A percentile compares a stretch with the other conserved stretches of the same genome.
These are phyloP conservation scores for Chenopodium formosanum DNA, from an alignment of 148 eudicot species.

Conservation along the genomic window DNA sequence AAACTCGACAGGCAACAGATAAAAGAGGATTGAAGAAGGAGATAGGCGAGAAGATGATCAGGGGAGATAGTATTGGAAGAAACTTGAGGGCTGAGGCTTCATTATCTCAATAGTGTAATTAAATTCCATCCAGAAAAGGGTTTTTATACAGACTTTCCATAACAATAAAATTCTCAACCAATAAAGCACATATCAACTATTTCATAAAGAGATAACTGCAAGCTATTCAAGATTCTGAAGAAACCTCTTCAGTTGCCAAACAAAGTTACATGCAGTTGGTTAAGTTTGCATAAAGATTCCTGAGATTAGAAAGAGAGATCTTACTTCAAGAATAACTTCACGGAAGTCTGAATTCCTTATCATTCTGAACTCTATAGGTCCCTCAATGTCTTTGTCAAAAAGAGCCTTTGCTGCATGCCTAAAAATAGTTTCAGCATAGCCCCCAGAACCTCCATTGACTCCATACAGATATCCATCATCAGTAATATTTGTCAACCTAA, in stretches of 20 bases:
- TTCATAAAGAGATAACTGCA: neutral
- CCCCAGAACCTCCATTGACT: slow-evolving; percentile 89
- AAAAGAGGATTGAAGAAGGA: neutral
- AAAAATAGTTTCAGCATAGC: slow-evolving; percentile 83
- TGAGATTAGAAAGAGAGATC: slow-evolving; percentile 27
- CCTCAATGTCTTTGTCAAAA: slow-evolving; percentile 63
- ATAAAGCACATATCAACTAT: neutral
- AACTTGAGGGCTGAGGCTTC: neutral
- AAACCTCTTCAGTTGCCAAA: neutral
- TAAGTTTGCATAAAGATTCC: neutral
- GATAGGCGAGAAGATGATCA: neutral
- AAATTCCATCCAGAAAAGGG: neutral
- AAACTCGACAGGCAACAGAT: neutral
- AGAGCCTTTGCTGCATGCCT: slow-evolving; percentile 74
- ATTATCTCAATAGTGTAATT: neutral
- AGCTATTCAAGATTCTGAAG: neutral
- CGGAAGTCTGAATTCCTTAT: slow-evolving; percentile 81
- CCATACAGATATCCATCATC: slow-evolving; percentile 82
- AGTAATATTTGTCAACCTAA: slow-evolving; percentile 75
- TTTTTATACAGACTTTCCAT: neutral
- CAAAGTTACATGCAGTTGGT: neutral
- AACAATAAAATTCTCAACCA: neutral
- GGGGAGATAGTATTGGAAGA: neutral
- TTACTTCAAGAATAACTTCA: slow-evolving; percentile 80
- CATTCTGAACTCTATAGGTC: slow-evolving; percentile 63